These are phyloP conservation scores for Apiospora rasikravindrae DNA, from an alignment of 2,329 filamentous ascomycete species.

Conservation along the genomic window DNA sequence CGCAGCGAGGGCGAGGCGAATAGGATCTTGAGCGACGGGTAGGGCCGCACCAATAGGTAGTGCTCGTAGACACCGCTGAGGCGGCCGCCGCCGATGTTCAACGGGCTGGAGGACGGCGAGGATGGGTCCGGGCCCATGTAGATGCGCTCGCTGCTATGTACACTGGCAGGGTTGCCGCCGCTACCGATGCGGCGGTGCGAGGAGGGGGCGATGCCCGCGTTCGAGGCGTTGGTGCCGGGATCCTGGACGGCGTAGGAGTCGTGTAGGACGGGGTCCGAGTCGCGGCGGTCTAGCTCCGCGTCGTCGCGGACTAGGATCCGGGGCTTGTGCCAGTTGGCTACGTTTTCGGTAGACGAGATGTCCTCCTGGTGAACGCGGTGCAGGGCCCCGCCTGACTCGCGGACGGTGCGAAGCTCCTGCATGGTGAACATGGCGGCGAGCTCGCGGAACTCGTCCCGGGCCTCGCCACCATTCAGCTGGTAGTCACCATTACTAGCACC, in stretches of 20 bases:
- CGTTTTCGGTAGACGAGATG: conserved; percentile 39
- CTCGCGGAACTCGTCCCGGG: conserved; percentile 67
- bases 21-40: conserved; percentile 68
- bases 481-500: conserved; percentile 32
- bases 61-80: conserved; percentile 55
- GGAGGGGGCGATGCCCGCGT: not conserved
- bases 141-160: conserved; percentile 8
- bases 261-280: conserved; percentile 24
- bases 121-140: not conserved
- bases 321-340: conserved; percentile 45
- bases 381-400: conserved; percentile 67
- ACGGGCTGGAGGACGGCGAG: not conserved
- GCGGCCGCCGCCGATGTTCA: conserved; percentile 34
- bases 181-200: not conserved
- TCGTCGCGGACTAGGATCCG: conserved; percentile 48
- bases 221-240: not conserved
- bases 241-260: not conserved
- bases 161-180: not conserved
- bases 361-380: conserved; percentile 56
- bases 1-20: conserved; percentile 73
- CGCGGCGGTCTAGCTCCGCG: conserved; percentile 29
- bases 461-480: conserved; percentile 27
- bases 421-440: conserved; percentile 74
- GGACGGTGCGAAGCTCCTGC: conserved; percentile 68
- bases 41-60: conserved; percentile 69